Base-by-base conservation (phyloP, 805 yeast genomes). In the Kurtzmaniella cleridarum region DNA sequence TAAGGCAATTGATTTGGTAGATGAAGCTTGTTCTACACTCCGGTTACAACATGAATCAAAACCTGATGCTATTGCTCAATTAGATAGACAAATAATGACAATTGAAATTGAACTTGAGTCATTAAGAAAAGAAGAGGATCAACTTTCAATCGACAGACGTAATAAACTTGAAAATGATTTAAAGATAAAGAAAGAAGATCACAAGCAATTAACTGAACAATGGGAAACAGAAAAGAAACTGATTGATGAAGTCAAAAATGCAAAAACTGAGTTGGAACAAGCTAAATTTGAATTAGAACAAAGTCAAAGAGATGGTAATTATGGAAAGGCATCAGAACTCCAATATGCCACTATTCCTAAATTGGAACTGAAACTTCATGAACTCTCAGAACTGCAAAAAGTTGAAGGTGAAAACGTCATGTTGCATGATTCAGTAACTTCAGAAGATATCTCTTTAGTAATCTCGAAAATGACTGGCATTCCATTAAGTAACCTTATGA, bases 31-130 rank as follows among this genome's bases (percentile, higher is more conserved):
- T 65, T 93, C 97, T 3, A 95, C 95, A 0, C 70, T 91, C 42
- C 72, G 98, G 47, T 69, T 91, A 42, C 98, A 91, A 61, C 98
- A 93, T 58, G 98, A 91, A 64, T 88, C 96, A 1, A 90, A 89
- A 57, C 98, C 98, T 0, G 98, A 91, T 55, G 87, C 90, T 2
- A 85, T 93, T 39, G 91, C 89, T 53, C 85, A 81, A 34, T 70
- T 91, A 42, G 98, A 91, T 58, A 77, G 98, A 45, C 73, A 81
- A 23, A 80, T 91, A 34, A 88, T 91, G 89, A 93, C 96, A 3
- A 83, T 93, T 44, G 90, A 90, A 62, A 93, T 93, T 50, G 98
- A 93, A 62, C 71, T 93, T 42, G 98, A 91, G 62, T 88, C 97
- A 0, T 71, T 93, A 53, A 79, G 91, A 53, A 93, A 93, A 55